These are phyloP conservation scores for Phoma herbarum DNA, from an alignment of 2,329 filamentous ascomycete species.

Conservation along the genomic window DNA sequence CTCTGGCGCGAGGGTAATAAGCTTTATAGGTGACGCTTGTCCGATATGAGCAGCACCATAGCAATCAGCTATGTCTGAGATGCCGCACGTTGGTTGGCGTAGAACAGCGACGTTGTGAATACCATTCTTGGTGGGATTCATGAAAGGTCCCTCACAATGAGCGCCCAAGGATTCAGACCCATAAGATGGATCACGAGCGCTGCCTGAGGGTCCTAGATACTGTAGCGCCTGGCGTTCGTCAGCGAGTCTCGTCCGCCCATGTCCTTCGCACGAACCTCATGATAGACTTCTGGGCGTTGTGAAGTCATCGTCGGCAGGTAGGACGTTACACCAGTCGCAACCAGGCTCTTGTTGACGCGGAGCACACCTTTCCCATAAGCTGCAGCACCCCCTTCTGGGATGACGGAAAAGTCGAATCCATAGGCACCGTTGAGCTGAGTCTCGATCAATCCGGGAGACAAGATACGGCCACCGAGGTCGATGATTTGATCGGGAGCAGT, in stretches of 20 bases:
- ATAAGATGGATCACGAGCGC: constrained; percentile 65
- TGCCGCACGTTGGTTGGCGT: constrained; percentile 65
- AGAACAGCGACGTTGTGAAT: constrained; percentile 82
- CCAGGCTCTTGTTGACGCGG: constrained; percentile 74
- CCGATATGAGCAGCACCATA: constrained; percentile 76
- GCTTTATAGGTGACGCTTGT: constrained; percentile 65
- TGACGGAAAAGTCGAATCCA: constrained; percentile 88
- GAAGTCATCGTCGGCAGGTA: constrained; percentile 88
- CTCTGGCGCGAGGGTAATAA: constrained; percentile 89
- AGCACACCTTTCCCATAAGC: constrained; percentile 77
- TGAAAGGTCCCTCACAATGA: constrained; percentile 90
- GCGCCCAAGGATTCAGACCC: constrained; percentile 89
- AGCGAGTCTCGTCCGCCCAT: not conserved
- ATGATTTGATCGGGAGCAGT: constrained; percentile 76
- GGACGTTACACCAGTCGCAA: constrained; percentile 84
- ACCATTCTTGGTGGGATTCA: constrained; percentile 83
- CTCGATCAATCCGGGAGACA: constrained; percentile 88
- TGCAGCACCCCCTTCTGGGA: constrained; percentile 66
- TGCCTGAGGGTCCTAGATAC: constrained; percentile 76
- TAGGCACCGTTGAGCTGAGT: constrained; percentile 92
- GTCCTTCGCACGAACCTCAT: constrained; percentile 63
- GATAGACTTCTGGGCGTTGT: constrained; percentile 81
- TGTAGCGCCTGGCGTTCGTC: constrained; percentile 67
- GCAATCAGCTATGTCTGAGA: constrained; percentile 72
- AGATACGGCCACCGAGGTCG: constrained; percentile 81